phyloP scores from a whole-genome alignment of 306 rosid genomes.

The Cicer chorassanicum region DNA sequence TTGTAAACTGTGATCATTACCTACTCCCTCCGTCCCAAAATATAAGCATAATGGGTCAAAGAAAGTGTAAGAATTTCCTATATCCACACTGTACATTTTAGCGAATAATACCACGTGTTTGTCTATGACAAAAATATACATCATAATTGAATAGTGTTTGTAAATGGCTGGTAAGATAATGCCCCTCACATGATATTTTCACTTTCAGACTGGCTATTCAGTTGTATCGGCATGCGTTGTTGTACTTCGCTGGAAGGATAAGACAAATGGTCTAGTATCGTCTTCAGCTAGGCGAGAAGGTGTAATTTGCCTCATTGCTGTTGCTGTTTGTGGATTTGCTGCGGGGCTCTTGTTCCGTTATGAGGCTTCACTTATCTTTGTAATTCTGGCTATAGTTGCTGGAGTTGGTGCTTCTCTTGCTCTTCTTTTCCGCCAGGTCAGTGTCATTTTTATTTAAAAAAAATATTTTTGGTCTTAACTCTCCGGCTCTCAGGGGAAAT shows the following conservation, averaged over 20 bases:
- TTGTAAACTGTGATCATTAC: background rate
- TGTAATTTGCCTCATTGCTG: slow-evolving; percentile 65
- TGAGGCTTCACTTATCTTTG: slow-evolving; percentile 54
- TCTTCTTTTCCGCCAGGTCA: slow-evolving; percentile 78
- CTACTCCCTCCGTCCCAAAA: background rate
- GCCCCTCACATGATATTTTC: slow-evolving; percentile 39
- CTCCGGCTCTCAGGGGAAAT: no score
- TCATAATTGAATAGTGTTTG: slow-evolving; percentile 26
- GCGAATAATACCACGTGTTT: slow-evolving; percentile 13
- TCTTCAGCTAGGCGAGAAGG: slow-evolving; percentile 77
- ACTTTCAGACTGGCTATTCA: slow-evolving; percentile 96
- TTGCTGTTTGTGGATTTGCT: slow-evolving; percentile 78
- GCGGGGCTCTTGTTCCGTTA: slow-evolving; percentile 73
- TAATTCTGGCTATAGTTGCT: slow-evolving; percentile 53
- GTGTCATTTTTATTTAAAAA: slow-evolving; percentile 36
- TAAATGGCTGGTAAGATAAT: slow-evolving; percentile 5
- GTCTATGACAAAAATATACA: slow-evolving; percentile 22
- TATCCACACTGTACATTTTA: background rate
- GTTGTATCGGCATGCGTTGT: slow-evolving; percentile 93
- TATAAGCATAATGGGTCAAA: no score
- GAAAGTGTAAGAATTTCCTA: background rate
- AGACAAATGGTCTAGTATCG: slow-evolving; percentile 56
- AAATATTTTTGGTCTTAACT: no score
- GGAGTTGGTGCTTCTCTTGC: slow-evolving; percentile 65
- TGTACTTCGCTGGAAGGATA: slow-evolving; percentile 86